Base-by-base conservation (phyloP, 805 yeast species). In the Candida xiaguanensis region DNA sequence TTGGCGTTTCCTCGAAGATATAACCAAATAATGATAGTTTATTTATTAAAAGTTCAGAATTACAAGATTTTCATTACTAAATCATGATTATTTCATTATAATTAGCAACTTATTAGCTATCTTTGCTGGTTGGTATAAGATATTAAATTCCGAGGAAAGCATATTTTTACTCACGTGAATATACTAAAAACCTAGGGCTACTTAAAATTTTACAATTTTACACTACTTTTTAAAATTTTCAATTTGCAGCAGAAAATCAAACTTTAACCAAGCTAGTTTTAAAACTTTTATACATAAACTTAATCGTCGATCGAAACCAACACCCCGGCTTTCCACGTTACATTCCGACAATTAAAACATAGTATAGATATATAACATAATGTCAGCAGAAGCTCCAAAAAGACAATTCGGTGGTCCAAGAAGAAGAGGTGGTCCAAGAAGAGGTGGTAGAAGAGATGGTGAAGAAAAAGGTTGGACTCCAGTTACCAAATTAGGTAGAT, bases 401-500 rank as follows among this genome's bases (percentile, higher is more conserved):
- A 72, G 77, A 70, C 50, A 54, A 57, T 67, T 70, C 56, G 82
- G 80, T 51, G 74, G 78, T 24, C 8, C 31, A 18, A 22, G 34
- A 31, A 79, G 80, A 62, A 81, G 87, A 72, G 57, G 61, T 30
- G 75, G 74, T 46, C 59, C 58, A 51, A 16, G 24, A 30, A 58
- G 65, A 52, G 58, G 70, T 56, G 83, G 90, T 60, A 76, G 85
- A 68, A 80, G 90, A 72, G 77, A 77, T 63, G 80, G 77, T 56
- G 97, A 91, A 77, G 98, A 93, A 82, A 90, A 91, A 80, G 96
- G 95, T 64, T 93, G 99, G 99, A 82, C 82, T 64, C 99, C 99
- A 78, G 98, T 93, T 71, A 93, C 99, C 93, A 93, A 93, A 84
- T 86, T 93, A 71, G 99, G 99, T 77, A 91, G 99, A 85, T 84